These are phyloP conservation scores for Metschnikowia kunwiensis DNA, from an alignment of 805 yeast genomes.

Conservation along the genomic window DNA sequence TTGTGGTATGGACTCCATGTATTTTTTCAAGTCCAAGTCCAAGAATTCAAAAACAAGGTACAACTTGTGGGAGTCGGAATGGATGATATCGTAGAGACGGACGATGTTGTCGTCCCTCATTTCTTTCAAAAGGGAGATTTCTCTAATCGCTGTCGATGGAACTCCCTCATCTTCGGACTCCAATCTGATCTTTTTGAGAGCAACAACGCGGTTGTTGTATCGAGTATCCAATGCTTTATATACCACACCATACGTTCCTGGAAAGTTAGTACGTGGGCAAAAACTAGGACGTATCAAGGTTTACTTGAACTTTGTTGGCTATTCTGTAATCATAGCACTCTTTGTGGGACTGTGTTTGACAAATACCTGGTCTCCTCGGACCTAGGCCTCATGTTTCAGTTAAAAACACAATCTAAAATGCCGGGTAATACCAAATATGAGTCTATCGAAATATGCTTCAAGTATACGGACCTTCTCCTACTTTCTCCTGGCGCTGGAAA, in stretches of 20 bases:
- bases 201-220: conserved; percentile 91
- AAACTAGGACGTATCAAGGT: too few species aligned
- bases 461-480: conserved; percentile 76
- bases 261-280: conserved; percentile 12
- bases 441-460: too few species aligned
- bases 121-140: conserved; percentile 90
- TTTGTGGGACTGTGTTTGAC: too few species aligned
- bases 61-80: conserved; percentile 87
- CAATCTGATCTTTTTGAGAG: conserved; percentile 88
- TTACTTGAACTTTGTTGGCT: too few species aligned
- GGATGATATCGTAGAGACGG: conserved; percentile 87
- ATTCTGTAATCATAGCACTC: too few species aligned
- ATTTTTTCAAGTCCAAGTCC: conserved; percentile 91
- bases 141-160: conserved; percentile 96
- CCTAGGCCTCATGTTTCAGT: too few species aligned
- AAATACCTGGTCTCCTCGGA: too few species aligned
- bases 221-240: conserved; percentile 90
- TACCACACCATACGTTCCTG: conserved; percentile 94
- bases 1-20: conserved; percentile 92
- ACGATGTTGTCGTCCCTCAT: conserved; percentile 92
- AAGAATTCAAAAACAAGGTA: conserved; percentile 91
- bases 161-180: conserved; percentile 99
- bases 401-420: too few species aligned
- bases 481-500: conserved; percentile 90
- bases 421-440: background rate